Evolutionary conservation across 2,329 filamentous ascomycete genomes (phyloP), one percentile per base, ranked within the genome.

Genomic region (Ceratocystis alfenasii): DNA sequence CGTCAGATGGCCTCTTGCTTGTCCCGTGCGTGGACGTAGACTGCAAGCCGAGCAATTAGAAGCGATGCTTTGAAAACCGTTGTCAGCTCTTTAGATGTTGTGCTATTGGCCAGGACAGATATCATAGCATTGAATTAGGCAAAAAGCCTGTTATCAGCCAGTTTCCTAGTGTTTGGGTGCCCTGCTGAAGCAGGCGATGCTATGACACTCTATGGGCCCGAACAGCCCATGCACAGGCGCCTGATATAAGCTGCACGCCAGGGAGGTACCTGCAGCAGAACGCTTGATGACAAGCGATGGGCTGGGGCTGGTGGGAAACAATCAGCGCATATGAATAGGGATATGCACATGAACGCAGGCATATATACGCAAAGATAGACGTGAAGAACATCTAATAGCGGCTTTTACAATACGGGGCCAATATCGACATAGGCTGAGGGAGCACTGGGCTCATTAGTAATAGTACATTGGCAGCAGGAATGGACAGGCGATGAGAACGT

Each of bases 201-300:
- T n/a, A 59, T 59, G 55, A 15, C 25, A 8, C 4, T 8, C 15
- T 20, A 57, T 30, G 53, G 22, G 53, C 22, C 53, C 28, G 53
- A 57, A n/a, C 28, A 36, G 15, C 1, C 28, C n/a, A 8, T 8
- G 15, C 28, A 59, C 28, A 7, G 55, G 28, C 8, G 8, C 28
- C 7, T 20, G 48, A 36, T 36, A 30, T 20, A 59, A 59, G 55
- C 55, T 59, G 55, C 55, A 59, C 55, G 17, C 55, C 55, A 33
- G 55, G 55, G 55, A 59, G 55, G 55, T 59, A 59, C 55, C 55
- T 59, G 55, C 55, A 59, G 55, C 33, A 59, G 55, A 8, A 30
- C 33, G 30, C 25, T 5, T 36, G 20, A 22, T 59, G 55, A 59
- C 55, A 59, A 59, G 55, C 17, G 15, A 59, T 8, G 20, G 17